Evolutionary conservation across 2,329 filamentous ascomycete species (phyloP), one percentile per base, ranked within the genome.

Genomic region (Chaetomium olivaceum): DNA sequence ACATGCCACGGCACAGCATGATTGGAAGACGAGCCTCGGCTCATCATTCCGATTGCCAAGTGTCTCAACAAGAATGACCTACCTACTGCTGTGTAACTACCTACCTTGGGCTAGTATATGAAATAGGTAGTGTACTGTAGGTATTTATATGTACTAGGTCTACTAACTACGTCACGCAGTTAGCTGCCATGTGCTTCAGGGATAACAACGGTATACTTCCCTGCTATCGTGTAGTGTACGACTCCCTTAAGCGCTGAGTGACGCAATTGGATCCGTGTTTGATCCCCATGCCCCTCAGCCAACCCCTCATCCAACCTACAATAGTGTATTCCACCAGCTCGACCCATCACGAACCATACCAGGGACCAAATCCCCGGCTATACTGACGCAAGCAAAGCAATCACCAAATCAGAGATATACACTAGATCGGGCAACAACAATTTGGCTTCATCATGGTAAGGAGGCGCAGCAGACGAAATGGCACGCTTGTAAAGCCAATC

Each of bases 361-460:
- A 6, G 14, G 14, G 5, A 43, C 4, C 14, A 33, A 8, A 19
- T 43, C 5, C 36, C 36, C 36, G 2, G 36, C 12, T 11, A 33
- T 16, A 16, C 36, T 19, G 14, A 16, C 36, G 14, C 36, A 43
- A 43, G 36, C 16, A 43, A 43, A 12, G 3, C 14, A 43, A 43
- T 1, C 36, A 43, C 16, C 36, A 4, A 43, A 43, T 43, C 3
- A 16, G 14, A 43, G 4, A 43, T 33, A 33, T 33, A 33, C 31
- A 33, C 31, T 9, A 33, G 7, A 33, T 6, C 36, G 43, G n/a
- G n/a, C 8, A 48, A 21, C n/a, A 14, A 46, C 55, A 43, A 23
- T 5, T 31, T 19, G 19, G 4, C 9, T 11, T 50, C 58, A 61
- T 5, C 1, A 67, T 65, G 65, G 60, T 65, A 43, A 51, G 62